Conservation (phyloP, 805 yeast genomes). For the Yarrowia osloensis region DNA sequence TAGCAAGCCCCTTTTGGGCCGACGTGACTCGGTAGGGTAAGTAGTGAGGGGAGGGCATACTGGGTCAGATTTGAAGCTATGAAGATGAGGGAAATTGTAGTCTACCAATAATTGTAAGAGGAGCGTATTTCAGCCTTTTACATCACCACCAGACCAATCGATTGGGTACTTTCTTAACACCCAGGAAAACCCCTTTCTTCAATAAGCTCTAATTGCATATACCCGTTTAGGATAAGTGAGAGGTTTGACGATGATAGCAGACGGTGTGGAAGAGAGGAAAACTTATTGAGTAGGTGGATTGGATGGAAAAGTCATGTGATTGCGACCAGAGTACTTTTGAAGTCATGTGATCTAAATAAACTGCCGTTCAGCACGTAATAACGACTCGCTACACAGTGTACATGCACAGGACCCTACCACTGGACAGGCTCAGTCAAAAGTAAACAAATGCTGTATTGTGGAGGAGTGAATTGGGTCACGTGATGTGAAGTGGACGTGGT, state of each 20-base stretch:
- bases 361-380: too few relatives aligned
- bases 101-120: too few relatives aligned
- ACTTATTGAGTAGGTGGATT: too few relatives aligned
- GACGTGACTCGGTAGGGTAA: slow-evolving; percentile 11
- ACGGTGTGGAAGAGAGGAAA: neutral
- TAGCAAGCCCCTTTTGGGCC: neutral
- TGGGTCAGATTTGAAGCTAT: neutral
- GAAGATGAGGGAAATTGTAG: neutral
- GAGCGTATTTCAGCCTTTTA: too few relatives aligned
- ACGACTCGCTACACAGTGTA: too few relatives aligned
- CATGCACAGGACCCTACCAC: neutral
- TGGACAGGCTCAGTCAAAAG: neutral
- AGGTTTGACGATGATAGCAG: neutral
- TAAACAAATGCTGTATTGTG: neutral
- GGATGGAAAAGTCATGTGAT: neutral
- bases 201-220: neutral
- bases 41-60: neutral
- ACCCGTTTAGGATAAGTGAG: neutral
- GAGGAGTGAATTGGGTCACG: neutral
- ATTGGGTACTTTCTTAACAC: neutral
- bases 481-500: too few relatives aligned
- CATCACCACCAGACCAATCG: too few relatives aligned
- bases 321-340: too few relatives aligned
- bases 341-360: too few relatives aligned
- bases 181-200: neutral